phyloP scores from a whole-genome alignment of 176 grass and related monocot genomes.

The Triticum turgidum region DNA sequence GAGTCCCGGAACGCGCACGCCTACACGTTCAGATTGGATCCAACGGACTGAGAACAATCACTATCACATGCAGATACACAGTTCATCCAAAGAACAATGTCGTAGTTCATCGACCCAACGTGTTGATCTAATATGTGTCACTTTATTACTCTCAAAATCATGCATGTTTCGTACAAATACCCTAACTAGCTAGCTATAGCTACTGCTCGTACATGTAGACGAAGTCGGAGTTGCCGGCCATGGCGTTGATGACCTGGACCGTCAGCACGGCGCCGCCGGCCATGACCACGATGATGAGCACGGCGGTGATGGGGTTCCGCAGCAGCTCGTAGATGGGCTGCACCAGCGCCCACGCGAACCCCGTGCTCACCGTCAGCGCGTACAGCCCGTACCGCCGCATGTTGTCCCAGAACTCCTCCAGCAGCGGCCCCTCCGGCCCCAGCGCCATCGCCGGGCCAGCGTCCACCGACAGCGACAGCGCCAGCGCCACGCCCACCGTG shows the following conservation, averaged over 20 bases:
- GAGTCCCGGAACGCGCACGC: constrained; percentile 93
- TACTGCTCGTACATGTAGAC: constrained; percentile 67
- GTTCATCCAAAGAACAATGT: not conserved
- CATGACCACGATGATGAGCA: constrained; percentile 60
- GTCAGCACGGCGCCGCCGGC: constrained; percentile 67
- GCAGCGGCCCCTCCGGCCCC: constrained; percentile 78
- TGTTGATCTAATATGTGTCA: not conserved
- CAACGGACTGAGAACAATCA: not conserved
- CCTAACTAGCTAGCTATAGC: not conserved
- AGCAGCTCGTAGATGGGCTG: constrained; percentile 80
- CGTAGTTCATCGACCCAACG: not conserved
- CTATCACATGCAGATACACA: not conserved
- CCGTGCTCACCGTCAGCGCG: constrained; percentile 81
- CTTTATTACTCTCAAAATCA: not conserved
- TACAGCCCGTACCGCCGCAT: constrained; percentile 85
- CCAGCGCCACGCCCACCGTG: constrained; percentile 49
- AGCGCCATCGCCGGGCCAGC: constrained; percentile 50
- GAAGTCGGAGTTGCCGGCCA: constrained; percentile 93
- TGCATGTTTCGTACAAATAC: not conserved
- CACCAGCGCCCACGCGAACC: constrained; percentile 64
- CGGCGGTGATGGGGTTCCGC: constrained; percentile 81
- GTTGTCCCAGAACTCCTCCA: constrained; percentile 99
- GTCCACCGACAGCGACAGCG: constrained; percentile 33
- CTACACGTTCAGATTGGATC: constrained; percentile 10
- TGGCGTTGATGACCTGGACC: constrained; percentile 83